Conservation (phyloP, 1,139 yeast species). For the Yamadazyma triangularis region DNA sequence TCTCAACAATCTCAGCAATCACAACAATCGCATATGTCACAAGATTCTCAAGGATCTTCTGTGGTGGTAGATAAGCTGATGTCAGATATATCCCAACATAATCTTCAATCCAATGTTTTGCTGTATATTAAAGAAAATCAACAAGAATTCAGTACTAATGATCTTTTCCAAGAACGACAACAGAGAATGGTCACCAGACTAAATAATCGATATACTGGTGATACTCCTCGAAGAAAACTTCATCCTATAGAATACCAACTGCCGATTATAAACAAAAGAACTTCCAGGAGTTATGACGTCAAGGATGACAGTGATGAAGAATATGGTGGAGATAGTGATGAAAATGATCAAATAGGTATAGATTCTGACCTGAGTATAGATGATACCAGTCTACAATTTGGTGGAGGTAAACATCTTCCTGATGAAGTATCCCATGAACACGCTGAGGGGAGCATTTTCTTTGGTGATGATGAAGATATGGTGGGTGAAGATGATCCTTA, state of each 20-base stretch:
- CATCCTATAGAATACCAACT: neutral
- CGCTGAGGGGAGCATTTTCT: conserved; percentile 10
- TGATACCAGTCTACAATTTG: no score
- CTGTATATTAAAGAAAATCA: conserved; percentile 11
- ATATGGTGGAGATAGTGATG: neutral
- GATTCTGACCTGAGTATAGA: neutral
- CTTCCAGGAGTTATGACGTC: neutral
- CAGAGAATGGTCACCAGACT: conserved; percentile 28
- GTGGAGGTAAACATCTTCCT: neutral
- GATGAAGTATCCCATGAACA: no score
- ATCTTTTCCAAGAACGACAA: conserved; percentile 34
- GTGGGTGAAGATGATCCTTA: conserved; percentile 6
- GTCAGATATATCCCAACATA: conserved; percentile 4
- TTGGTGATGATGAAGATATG: conserved; percentile 6
- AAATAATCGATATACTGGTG: conserved; percentile 22
- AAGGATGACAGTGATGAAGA: neutral
- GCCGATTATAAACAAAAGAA: neutral
- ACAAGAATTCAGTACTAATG: conserved; percentile 27
- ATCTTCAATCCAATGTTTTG: conserved; percentile 8
- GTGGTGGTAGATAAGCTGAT: conserved; percentile 1
- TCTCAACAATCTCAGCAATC: conserved; percentile 18
- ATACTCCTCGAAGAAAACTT: conserved; percentile 5
- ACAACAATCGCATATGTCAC: conserved; percentile 7
- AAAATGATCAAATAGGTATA: neutral
- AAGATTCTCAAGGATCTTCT: neutral